phyloP scores from a whole-genome alignment of 441 rosid genomes.

The Brassica hybrid region DNA sequence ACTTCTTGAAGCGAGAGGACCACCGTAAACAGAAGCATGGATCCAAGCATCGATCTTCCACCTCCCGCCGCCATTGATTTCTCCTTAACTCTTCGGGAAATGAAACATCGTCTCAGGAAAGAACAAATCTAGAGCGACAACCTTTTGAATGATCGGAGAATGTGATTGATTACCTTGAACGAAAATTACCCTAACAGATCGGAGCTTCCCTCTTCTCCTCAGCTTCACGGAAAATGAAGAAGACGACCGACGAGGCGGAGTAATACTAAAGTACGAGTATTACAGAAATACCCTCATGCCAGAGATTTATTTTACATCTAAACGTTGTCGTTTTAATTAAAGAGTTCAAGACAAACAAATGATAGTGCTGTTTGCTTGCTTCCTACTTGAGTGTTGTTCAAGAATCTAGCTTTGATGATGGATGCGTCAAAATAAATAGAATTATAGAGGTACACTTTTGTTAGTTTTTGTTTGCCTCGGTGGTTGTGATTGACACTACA shows the following conservation, averaged over 20 bases:
- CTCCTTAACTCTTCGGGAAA: not conserved
- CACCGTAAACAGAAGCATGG: slow-evolving; percentile 61
- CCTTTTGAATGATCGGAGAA: not conserved
- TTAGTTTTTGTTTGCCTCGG: too few species aligned
- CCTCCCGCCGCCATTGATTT: slow-evolving; percentile 55
- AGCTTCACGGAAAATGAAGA: slow-evolving; percentile 1
- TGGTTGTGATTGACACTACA: too few species aligned
- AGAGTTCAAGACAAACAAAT: too few species aligned
- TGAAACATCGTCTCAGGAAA: not conserved
- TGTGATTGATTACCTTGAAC: slow-evolving; percentile 26
- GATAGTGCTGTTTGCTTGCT: slow-evolving; percentile 56
- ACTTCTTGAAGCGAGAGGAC: slow-evolving; percentile 34
- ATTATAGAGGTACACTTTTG: too few species aligned
- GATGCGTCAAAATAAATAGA: slow-evolving; percentile 83
- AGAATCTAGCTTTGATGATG: slow-evolving; percentile 83
- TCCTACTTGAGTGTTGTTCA: slow-evolving; percentile 65
- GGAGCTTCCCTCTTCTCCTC: slow-evolving; percentile 12
- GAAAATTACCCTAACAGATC: slow-evolving; percentile 23
- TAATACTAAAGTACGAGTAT: too few species aligned
- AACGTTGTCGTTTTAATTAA: too few species aligned
- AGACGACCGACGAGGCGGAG: not conserved
- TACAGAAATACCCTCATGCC: not conserved
- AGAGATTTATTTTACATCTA: not conserved
- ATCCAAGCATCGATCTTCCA: slow-evolving; percentile 73
- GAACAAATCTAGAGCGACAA: not conserved